Evolutionary conservation across 441 rosid species (phyloP), one percentile per base, ranked within the genome.

Genomic region (Mallotus japonicus): DNA sequence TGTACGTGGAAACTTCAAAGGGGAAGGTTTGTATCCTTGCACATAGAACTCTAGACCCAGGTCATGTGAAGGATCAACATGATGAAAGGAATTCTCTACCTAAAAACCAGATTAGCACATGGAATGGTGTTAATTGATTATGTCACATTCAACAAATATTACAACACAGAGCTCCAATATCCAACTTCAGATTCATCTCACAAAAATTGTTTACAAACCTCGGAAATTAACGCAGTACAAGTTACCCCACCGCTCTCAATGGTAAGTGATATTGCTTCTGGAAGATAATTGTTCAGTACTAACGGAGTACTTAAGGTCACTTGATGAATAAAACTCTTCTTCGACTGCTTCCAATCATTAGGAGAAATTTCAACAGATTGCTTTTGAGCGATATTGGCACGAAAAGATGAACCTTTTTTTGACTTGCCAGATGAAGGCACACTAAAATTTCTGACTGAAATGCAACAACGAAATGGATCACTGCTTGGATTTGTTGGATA

Each of bases 401-500:
- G 73, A 63, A 73, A 67, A 56, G 74, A 74, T 75, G 83, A 75
- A 60, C 68, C 80, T 76, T 81, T 83, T 80, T 79, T 80, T 67
- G 82, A 72, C 76, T 72, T 78, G 32, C 67, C 60, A 69, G 84
- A 71, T 64, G 87, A 79, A 74, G 85, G 88, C 82, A 95, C 82
- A 75, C 83, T 72, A 72, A 84, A 79, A 75, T 82, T 87, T 72
- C 81, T 84, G 67, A 92, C 87, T 56, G 97, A 92, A 78, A 92
- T 75, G 85, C 97, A 95, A 80, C 97, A 91, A 28, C 97, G 92
- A 83, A 92, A 91, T 55, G 97, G 96, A 76, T 92, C 87, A 79
- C 88, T 89, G 78, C 95, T 92, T 72, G 94, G 96, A 82, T 90
- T 92, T 78, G 93, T 91, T 65, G 99, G 98, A 82, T 95, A 95